These are phyloP conservation scores for Cladorrhinum sp. DNA, from an alignment of 2,329 filamentous ascomycete species.

Conservation along the genomic window DNA sequence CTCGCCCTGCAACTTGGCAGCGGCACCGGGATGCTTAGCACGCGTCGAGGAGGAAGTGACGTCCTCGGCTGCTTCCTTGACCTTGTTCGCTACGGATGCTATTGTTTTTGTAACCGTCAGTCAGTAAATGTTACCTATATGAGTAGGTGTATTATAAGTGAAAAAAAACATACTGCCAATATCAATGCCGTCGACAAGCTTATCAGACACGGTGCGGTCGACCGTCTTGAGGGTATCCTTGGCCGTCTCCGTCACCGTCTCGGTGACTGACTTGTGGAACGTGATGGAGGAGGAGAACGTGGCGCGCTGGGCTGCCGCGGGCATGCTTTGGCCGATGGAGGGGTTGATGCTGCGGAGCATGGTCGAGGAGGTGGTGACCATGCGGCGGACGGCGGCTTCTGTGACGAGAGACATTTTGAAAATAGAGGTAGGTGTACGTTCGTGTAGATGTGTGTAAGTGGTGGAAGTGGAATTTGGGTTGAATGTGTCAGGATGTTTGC, in stretches of 20 bases:
- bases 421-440: conserved; percentile 13
- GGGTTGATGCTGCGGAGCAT: conserved; percentile 28
- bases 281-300: conserved; percentile 49
- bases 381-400: conserved; percentile 43
- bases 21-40: conserved; percentile 40
- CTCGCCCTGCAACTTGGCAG: conserved; percentile 35
- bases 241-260: conserved; percentile 51
- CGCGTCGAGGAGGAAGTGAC: conserved; percentile 21
- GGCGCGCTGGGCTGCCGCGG: conserved; percentile 39
- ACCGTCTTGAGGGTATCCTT: conserved; percentile 60
- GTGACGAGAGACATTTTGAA: conserved; percentile 53
- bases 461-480: too few relatives aligned
- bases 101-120: conserved; percentile 16
- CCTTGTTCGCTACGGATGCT: conserved; percentile 44
- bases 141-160: not conserved
- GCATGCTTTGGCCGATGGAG: conserved; percentile 32
- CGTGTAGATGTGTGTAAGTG: conserved; percentile 7
- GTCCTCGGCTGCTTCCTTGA: conserved; percentile 45
- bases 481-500: conserved; percentile 8
- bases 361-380: conserved; percentile 34
- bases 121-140: not conserved
- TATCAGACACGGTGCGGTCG: conserved; percentile 58
- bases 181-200: conserved; percentile 61
- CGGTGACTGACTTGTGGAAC: conserved; percentile 48
- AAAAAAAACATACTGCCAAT: conserved; percentile 46